Evolutionary conservation across 371 early-diverging fungal species (phyloP).

Genomic region (Paraphysoderma sedebokerense): DNA sequence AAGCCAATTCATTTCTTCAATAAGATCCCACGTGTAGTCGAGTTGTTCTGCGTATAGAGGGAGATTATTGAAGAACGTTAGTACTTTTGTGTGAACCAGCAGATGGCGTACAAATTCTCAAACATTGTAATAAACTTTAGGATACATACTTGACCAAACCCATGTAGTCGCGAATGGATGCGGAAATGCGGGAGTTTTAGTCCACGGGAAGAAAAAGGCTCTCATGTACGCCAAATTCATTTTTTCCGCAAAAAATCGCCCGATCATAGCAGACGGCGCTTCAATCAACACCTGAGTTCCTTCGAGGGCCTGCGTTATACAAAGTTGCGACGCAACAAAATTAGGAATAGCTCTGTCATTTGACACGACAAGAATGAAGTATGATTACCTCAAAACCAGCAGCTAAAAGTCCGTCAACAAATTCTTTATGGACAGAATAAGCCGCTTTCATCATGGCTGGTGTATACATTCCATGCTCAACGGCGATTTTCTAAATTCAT

Average conservation of each 20-base stretch:
- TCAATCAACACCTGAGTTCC: conserved; percentile 57
- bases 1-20: conserved; percentile 58
- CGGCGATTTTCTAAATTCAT: conserved; percentile 53
- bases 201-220: conserved; percentile 70
- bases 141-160: no score
- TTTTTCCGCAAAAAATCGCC: conserved; percentile 60
- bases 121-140: no score
- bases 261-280: conserved; percentile 55
- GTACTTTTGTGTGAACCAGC: no score
- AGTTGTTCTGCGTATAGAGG: conserved; percentile 40
- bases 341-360: no score
- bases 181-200: conserved; percentile 55
- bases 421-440: conserved; percentile 39
- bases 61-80: no score
- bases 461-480: conserved; percentile 57
- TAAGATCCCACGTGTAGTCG: conserved; percentile 50
- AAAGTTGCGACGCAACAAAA: no score
- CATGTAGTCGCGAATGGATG: conserved; percentile 63
- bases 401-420: conserved; percentile 53
- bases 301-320: conserved; percentile 49
- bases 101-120: no score
- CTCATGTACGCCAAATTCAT: conserved; percentile 51
- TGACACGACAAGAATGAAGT: no score
- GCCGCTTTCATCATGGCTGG: conserved; percentile 49
- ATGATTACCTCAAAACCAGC: no score